These are phyloP conservation scores for Deakozyma indianensis DNA, from an alignment of 805 yeast species.

Conservation along the genomic window DNA sequence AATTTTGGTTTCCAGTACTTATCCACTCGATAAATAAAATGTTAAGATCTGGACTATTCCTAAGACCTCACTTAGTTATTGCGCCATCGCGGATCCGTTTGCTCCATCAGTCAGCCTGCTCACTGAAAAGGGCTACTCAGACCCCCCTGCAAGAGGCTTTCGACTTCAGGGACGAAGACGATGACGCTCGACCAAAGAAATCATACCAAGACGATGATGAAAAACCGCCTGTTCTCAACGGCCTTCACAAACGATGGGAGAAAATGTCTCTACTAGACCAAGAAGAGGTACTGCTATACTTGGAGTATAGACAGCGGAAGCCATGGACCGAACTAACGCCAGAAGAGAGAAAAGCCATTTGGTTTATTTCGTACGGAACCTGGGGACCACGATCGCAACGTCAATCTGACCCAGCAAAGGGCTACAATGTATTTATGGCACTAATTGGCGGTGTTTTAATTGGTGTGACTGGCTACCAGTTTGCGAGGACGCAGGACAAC, in stretches of 20 bases:
- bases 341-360: slow-evolving; percentile 21
- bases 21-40: too few species aligned
- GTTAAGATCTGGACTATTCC: too few species aligned
- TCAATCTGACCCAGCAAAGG: slow-evolving; percentile 9
- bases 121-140: too few species aligned
- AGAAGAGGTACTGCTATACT: slow-evolving; percentile 22
- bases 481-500: background rate
- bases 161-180: slow-evolving; percentile 10
- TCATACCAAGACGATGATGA: slow-evolving; percentile 19
- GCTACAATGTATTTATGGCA: slow-evolving; percentile 13
- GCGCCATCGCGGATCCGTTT: too few species aligned
- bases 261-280: slow-evolving; percentile 22
- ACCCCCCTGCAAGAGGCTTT: slow-evolving; percentile 17
- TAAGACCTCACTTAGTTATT: too few species aligned
- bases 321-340: slow-evolving; percentile 19
- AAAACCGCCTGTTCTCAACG: slow-evolving; percentile 16
- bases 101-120: too few species aligned
- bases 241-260: slow-evolving; percentile 19
- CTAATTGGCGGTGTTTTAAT: slow-evolving; percentile 9
- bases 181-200: slow-evolving; percentile 13
- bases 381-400: slow-evolving; percentile 22
- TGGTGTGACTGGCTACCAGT: slow-evolving; percentile 16
- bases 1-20: too few species aligned
- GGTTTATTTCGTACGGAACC: slow-evolving; percentile 20
- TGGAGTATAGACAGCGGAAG: slow-evolving; percentile 22